Conservation (phyloP, 2,329 filamentous ascomycete genomes). For the Zymoseptoria ardabiliae region DNA sequence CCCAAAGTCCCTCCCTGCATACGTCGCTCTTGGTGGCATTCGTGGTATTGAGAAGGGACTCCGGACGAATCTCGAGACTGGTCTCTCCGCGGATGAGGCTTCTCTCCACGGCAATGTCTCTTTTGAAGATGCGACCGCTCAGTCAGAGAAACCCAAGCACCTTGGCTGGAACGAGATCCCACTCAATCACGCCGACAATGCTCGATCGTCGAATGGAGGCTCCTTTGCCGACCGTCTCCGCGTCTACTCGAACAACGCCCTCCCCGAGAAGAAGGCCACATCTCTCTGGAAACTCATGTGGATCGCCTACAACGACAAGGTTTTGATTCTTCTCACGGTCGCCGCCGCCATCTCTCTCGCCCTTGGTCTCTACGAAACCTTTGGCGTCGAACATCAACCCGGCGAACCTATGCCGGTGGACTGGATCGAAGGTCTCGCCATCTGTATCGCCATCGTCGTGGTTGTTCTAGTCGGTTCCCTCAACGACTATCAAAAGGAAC, state of each 20-base stretch:
- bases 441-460: slow-evolving; percentile 67
- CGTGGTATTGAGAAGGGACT: slow-evolving; percentile 68
- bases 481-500: slow-evolving; percentile 76
- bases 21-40: slow-evolving; percentile 67
- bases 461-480: slow-evolving; percentile 69
- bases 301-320: slow-evolving; percentile 78
- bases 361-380: slow-evolving; percentile 62
- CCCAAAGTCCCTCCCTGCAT: slow-evolving; percentile 67
- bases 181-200: slow-evolving; percentile 14
- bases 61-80: slow-evolving; percentile 55
- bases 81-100: slow-evolving; percentile 64
- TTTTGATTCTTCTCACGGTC: slow-evolving; percentile 62
- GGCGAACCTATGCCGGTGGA: slow-evolving; percentile 43
- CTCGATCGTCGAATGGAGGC: slow-evolving; percentile 17
- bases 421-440: slow-evolving; percentile 79
- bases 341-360: slow-evolving; percentile 68
- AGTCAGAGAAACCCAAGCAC: slow-evolving; percentile 14
- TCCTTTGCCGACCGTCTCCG: slow-evolving; percentile 57
- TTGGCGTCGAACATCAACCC: slow-evolving; percentile 43
- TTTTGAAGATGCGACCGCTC: slow-evolving; percentile 54
- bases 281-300: slow-evolving; percentile 64
- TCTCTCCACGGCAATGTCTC: slow-evolving; percentile 54
- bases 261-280: slow-evolving; percentile 64
- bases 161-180: slow-evolving; percentile 22
- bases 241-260: slow-evolving; percentile 60